Conservation (phyloP, 2,329 filamentous ascomycete genomes). For the Fusarium tanahbumbuense region DNA sequence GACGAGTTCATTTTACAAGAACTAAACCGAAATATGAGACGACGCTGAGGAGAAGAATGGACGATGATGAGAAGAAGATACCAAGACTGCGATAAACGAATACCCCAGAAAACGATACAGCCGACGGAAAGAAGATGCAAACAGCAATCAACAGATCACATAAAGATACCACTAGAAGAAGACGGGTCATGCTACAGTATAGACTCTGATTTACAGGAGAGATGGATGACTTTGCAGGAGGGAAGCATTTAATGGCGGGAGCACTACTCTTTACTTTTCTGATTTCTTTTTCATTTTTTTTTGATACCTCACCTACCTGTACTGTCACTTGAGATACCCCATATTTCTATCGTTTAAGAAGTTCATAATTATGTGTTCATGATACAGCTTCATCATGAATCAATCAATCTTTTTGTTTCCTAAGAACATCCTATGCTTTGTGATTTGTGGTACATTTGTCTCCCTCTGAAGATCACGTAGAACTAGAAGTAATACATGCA, state of each 20-base stretch:
- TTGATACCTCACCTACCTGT: constrained; percentile 38
- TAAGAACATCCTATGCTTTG: not conserved
- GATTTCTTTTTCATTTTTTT: constrained; percentile 13
- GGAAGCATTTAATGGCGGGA: constrained; percentile 38
- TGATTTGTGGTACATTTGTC: not conserved
- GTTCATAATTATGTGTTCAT: constrained; percentile 36
- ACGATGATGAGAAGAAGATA: constrained; percentile 14
- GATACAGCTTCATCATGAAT: constrained; percentile 15
- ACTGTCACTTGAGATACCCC: constrained; percentile 49
- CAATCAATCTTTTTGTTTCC: constrained; percentile 23
- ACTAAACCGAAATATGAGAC: constrained; percentile 2
- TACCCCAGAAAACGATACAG: constrained; percentile 15
- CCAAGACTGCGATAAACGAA: constrained; percentile 21
- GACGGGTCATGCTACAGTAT: constrained; percentile 24
- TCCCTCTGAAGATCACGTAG: not conserved
- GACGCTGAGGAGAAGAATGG: constrained; percentile 2
- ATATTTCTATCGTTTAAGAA: constrained; percentile 44
- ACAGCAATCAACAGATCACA: constrained; percentile 12
- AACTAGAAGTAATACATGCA: not conserved
- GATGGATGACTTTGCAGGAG: constrained; percentile 1
- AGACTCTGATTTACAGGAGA: constrained; percentile 20
- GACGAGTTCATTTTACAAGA: not conserved
- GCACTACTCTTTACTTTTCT: constrained; percentile 25
- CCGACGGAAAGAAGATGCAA: constrained; percentile 25
- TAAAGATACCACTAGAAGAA: constrained; percentile 37